phyloP scores from a whole-genome alignment of 306 rosid species.

The Ochetophila trinervis region DNA sequence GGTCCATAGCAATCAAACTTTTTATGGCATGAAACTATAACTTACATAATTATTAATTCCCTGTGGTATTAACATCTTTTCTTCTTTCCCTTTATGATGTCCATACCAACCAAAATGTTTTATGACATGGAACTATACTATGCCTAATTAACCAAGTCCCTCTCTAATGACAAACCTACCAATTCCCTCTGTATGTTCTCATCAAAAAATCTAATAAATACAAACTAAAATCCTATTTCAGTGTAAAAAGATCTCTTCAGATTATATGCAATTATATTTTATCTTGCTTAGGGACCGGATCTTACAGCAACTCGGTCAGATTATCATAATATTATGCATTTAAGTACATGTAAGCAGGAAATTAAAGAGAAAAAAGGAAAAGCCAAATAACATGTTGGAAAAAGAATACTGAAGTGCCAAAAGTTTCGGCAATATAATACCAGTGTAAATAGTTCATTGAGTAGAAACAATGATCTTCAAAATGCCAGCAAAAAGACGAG shows the following conservation, averaged over 20 bases:
- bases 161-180: no score
- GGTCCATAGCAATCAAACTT: no score
- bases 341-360: background rate
- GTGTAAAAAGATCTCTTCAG: background rate
- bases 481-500: conserved; percentile 99
- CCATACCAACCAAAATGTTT: no score
- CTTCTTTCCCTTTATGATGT: no score
- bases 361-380: background rate
- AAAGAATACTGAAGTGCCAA: background rate
- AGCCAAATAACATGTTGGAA: background rate
- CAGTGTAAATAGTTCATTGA: conserved; percentile 98
- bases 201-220: no score
- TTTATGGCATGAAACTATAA: no score
- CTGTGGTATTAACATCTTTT: no score
- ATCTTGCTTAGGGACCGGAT: conserved; percentile 7
- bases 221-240: background rate
- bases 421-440: conserved; percentile 37
- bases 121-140: no score
- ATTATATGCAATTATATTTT: conserved; percentile 6
- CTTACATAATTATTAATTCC: no score
- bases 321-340: background rate
- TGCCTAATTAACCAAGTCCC: no score
- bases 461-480: conserved; percentile 97
- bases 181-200: no score
- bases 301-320: background rate